These are phyloP conservation scores for Geotrichum europaeum DNA, from an alignment of 1,139 yeast genomes.

Conservation along the genomic window DNA sequence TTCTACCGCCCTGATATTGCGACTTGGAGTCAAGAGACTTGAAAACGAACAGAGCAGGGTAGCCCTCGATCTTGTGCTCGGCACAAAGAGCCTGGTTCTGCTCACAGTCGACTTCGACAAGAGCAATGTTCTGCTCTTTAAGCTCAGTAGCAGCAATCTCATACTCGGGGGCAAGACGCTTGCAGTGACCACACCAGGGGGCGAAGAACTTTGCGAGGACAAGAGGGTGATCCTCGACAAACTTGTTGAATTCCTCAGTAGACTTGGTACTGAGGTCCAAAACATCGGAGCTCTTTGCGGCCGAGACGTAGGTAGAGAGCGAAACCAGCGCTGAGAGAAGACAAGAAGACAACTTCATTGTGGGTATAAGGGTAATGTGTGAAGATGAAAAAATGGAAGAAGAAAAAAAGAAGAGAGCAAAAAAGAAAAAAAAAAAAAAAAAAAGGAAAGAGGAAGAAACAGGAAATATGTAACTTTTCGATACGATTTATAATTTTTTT, in stretches of 20 bases:
- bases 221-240: conserved; percentile 64
- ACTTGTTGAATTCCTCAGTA: conserved; percentile 49
- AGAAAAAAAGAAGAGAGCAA: neutral
- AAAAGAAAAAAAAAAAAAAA: neutral
- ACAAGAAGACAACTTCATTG: conserved; percentile 16
- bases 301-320: conserved; percentile 9
- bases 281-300: conserved; percentile 77
- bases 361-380: neutral
- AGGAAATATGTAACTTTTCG: neutral
- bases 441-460: neutral
- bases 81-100: conserved; percentile 77
- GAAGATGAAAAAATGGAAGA: neutral
- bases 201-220: conserved; percentile 95
- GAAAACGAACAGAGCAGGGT: conserved; percentile 86
- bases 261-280: conserved; percentile 58
- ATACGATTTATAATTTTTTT: neutral
- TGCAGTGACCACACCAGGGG: conserved; percentile 99
- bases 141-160: conserved; percentile 75
- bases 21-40: conserved; percentile 51
- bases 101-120: conserved; percentile 92
- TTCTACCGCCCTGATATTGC: conserved; percentile 74
- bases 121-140: conserved; percentile 57
- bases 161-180: conserved; percentile 86
- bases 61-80: conserved; percentile 72
- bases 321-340: conserved; percentile 17